Base-by-base conservation (phyloP, 2,329 filamentous ascomycete species). In the Pseudogymnoascus sp. region DNA sequence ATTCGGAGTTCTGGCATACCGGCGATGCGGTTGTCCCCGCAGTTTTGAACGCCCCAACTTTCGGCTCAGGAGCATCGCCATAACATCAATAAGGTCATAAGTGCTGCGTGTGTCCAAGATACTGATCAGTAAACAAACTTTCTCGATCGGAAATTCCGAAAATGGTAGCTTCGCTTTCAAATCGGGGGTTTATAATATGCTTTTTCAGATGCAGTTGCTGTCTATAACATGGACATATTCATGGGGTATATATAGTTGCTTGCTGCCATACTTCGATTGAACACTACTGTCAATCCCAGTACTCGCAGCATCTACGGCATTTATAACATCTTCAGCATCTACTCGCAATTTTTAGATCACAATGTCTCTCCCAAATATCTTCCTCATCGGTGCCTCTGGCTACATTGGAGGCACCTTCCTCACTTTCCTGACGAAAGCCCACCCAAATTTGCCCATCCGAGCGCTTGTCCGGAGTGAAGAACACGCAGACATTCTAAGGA, bases 1-100 rank as follows among this genome's bases (percentile, higher is more conserved):
- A 53, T 18, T 31, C n/a, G 46, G 46, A 56, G 46, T 56, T 56
- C 12, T 56, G 46, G 46, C n/a, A 49, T 43, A 25, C 46, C 25
- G 46, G 46, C 16, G 46, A 34, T 18, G 25, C 31, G 25, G 28
- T 56, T 56, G 25, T 31, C 46, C 25, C 25, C n/a, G 25, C 23
- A 53, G 46, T 53, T 53, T 53, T 11, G 23, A 11, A 31, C 23
- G 16, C 16, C 14, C n/a, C 25, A 53, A 31, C 25, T 31, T 31
- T 53, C 4, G 14, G 11, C 46, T 21, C 7, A 31, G 4, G 12
- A 11, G 3, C 23, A 53, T 53, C 14, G 16, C 2, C 23, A 31
- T 11, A 28, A 31, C 31, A 28, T 16, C 23, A 53, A 31, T 31
- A 1, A 31, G 23, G 9, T 3, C 25, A 16, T 31, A 28, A 4